Base-by-base conservation (phyloP, 371 early-diverging fungal species). In the Nematocida sp. region DNA sequence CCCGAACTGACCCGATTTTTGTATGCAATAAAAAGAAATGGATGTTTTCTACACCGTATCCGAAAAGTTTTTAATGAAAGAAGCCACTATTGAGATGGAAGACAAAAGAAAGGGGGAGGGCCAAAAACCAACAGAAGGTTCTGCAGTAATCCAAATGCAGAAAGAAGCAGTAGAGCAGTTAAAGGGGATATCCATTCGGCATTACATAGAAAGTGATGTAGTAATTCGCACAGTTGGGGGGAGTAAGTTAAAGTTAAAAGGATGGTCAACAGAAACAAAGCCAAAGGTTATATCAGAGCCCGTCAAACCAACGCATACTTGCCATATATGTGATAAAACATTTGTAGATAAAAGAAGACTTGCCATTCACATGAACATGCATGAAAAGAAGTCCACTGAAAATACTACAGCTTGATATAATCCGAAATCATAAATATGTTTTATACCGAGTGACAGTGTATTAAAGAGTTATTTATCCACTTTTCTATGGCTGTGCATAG, bases 301-400 rank as follows among this genome's bases (percentile, higher is more conserved):
- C 13, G 54, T 15, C 52, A 39, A 67, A 25, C 15, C n/a, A 20
- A 23, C 0, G 2, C 40, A 57, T 11, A 40, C 42, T 4, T 78
- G 80, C 62, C 39, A 67, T 50, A 56, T 78, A 9, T 78, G 80
- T 69, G 44, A 44, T 13, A 39, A 57, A 47, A 25, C n/a, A 40
- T 78, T 78, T 58, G n/a, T 47, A 11, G 80, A 78, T 44, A 78
- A 61, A 27, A 69, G 80, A 39, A 69, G 71, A 47, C 80, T 78
- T 5, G 69, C 80, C 54, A 70, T 71, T 13, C 80, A 78, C 57
- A 78, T 72, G 57, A 78, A 70, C 46, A 66, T 78, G n/a, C 80
- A 78, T 47, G 25, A 20, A 42, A 78, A 78, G 57, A 46, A 6
- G 23, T 33, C 33, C 33, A 33, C 33, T 33, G 33, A 33, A 33